Evolutionary conservation across 495 filamentous ascomycete genomes (phyloP).

Genomic region (Beverwykella pulmonaria): DNA sequence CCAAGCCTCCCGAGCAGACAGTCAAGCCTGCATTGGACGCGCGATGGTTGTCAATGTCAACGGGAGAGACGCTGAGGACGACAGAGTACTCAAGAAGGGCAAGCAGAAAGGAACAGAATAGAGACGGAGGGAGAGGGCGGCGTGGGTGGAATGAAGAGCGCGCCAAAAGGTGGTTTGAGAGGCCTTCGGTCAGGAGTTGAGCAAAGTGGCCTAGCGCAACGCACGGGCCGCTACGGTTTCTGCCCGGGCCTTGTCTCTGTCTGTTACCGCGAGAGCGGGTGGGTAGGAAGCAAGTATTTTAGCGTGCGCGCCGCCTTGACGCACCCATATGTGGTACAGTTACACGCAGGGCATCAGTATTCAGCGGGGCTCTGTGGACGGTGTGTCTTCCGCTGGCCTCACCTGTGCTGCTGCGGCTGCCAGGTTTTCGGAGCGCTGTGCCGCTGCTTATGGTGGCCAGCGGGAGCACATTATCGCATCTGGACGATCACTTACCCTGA

Average conservation of each 20-base stretch:
- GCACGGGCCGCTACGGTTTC: neutral
- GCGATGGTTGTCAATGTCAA: slow-evolving; percentile 32
- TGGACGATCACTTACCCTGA: neutral
- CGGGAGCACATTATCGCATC: neutral
- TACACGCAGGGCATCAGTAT: no score
- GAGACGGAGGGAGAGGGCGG: slow-evolving; percentile 16
- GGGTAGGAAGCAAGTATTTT: neutral
- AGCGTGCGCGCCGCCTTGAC: neutral
- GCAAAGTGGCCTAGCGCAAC: neutral
- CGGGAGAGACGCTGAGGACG: slow-evolving; percentile 14
- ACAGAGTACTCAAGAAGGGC: slow-evolving; percentile 13
- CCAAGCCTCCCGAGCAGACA: slow-evolving; percentile 39
- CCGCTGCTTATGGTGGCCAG: neutral
- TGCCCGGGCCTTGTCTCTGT: neutral
- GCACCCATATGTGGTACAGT: no score
- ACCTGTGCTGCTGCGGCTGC: no score
- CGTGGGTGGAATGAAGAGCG: slow-evolving; percentile 2
- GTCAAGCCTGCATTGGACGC: slow-evolving; percentile 40
- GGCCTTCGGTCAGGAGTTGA: slow-evolving; percentile 2
- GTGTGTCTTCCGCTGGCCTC: no score
- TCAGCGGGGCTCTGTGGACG: no score
- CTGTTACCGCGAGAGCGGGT: neutral
- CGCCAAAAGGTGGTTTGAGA: neutral
- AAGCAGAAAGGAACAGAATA: slow-evolving; percentile 35
- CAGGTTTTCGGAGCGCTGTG: neutral